These are phyloP conservation scores for Xylaria intraflava DNA, from an alignment of 495 filamentous ascomycete species.

Conservation along the genomic window DNA sequence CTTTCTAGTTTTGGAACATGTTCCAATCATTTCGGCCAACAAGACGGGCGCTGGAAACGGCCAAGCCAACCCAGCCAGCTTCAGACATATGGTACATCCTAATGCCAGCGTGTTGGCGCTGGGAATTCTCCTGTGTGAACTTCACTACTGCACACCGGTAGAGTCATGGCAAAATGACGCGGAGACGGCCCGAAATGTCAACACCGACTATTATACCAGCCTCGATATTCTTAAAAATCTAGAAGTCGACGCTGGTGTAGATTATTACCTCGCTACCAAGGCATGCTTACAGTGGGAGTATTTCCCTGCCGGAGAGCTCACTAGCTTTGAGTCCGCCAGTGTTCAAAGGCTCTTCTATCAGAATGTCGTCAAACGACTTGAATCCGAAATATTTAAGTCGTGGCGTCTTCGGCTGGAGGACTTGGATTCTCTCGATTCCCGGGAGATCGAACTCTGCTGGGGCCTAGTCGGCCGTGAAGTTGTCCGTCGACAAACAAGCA, in stretches of 20 bases:
- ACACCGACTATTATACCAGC: slow-evolving; percentile 28
- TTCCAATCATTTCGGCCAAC: slow-evolving; percentile 24
- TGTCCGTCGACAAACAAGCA: not conserved
- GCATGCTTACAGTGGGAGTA: slow-evolving; percentile 30
- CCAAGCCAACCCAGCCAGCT: not conserved
- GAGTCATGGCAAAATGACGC: slow-evolving; percentile 22
- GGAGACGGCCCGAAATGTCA: slow-evolving; percentile 19
- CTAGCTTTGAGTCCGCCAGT: slow-evolving; percentile 23
- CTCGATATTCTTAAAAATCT: slow-evolving; percentile 24
- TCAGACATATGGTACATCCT: slow-evolving; percentile 26
- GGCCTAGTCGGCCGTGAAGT: not conserved
- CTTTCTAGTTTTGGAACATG: slow-evolving; percentile 25
- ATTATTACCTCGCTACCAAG: slow-evolving; percentile 33
- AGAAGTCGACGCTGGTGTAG: slow-evolving; percentile 26
- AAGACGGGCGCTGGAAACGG: slow-evolving; percentile 14
- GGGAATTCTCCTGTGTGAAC: slow-evolving; percentile 32
- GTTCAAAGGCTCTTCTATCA: slow-evolving; percentile 32
- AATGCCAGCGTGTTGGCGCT: slow-evolving; percentile 29
- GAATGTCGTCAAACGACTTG: slow-evolving; percentile 32
- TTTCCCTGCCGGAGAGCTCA: slow-evolving; percentile 21
- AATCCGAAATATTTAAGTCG: slow-evolving; percentile 29
- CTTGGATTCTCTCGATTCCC: slow-evolving; percentile 26
- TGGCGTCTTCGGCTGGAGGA: slow-evolving; percentile 29
- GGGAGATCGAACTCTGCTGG: slow-evolving; percentile 12
- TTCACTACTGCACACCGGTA: slow-evolving; percentile 31